Evolutionary conservation across 495 filamentous ascomycete species (phyloP), one percentile per base, ranked within the genome.

Genomic region (Glutinoglossum americanum): DNA sequence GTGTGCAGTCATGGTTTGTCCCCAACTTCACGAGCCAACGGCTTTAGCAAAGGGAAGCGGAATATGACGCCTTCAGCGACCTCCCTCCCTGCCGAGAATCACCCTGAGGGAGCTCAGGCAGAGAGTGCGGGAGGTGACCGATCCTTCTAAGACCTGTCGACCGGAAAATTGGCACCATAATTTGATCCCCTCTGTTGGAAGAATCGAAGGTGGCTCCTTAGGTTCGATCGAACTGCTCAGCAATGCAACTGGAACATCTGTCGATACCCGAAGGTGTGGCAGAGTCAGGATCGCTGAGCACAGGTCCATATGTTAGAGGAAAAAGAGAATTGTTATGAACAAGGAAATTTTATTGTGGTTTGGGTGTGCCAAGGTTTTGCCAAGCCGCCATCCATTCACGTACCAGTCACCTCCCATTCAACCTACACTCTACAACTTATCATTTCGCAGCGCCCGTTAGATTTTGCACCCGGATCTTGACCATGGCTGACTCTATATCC

Each of bases 61-160:
- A 90, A 90, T 90, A 86, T 88, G 80, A 79, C 79, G 77, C 81
- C 82, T 76, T 73, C 73, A 73, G 70, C 70, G 65, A 70, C 71
- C 69, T 69, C 48, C 59, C 63, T 75, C 76, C 72, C 44, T 8
- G 77, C 78, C 79, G 79, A 84, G 77, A 74, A 82, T 80, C 83
- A 66, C 73, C 64, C 72, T 67, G 72, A 78, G 82, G 82, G 89
- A 76, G 30, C 81, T 82, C 82, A 83, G 78, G 68, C 62, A 66
- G 64, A 64, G 64, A 70, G 65, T 64, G 70, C 66, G 70, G 68
- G 64, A 65, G 62, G 62, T 68, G 63, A 66, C 19, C 10, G 44
- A 45, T 53, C 72, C 67, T 64, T 94, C 81, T 93, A 65, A 83
- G 80, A 90, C 80, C 81, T 89, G 88, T 93, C 85, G 84, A 85